These are phyloP conservation scores for Eucalyptus pauciflora DNA, from an alignment of 345 rosid genomes.

Conservation along the genomic window DNA sequence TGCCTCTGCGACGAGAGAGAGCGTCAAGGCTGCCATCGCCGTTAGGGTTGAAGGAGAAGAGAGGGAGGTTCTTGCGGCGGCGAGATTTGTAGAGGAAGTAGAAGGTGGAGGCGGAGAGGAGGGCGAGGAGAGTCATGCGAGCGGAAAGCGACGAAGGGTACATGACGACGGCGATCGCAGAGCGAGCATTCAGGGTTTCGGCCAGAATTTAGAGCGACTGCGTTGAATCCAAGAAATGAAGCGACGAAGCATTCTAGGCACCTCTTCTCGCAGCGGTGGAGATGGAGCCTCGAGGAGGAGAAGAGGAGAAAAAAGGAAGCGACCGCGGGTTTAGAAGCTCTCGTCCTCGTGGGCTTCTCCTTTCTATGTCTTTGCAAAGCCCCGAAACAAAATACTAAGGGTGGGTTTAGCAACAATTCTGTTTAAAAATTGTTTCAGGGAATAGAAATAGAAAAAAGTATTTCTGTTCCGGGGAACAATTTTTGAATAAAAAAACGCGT, in stretches of 20 bases:
- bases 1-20: constrained; percentile 20
- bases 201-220: neutral
- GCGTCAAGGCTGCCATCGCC: constrained; percentile 14
- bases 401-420: no score
- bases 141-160: constrained; percentile 34
- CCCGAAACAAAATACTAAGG: neutral
- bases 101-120: constrained; percentile 75
- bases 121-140: constrained; percentile 54
- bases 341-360: neutral
- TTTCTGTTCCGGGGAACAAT: no score
- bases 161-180: constrained; percentile 5
- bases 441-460: no score
- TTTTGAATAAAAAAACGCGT: no score
- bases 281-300: neutral
- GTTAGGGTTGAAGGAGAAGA: neutral
- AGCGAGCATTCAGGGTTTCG: neutral
- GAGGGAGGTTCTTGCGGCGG: constrained; percentile 30
- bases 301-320: neutral
- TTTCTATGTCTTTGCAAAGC: neutral
- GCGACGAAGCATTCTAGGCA: neutral
- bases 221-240: neutral
- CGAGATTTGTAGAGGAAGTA: constrained; percentile 80
- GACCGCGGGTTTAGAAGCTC: neutral
- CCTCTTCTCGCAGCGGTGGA: neutral
- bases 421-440: no score